Evolutionary conservation across 2,329 filamentous ascomycete species (phyloP).

Genomic region (Fusarium sp.): DNA sequence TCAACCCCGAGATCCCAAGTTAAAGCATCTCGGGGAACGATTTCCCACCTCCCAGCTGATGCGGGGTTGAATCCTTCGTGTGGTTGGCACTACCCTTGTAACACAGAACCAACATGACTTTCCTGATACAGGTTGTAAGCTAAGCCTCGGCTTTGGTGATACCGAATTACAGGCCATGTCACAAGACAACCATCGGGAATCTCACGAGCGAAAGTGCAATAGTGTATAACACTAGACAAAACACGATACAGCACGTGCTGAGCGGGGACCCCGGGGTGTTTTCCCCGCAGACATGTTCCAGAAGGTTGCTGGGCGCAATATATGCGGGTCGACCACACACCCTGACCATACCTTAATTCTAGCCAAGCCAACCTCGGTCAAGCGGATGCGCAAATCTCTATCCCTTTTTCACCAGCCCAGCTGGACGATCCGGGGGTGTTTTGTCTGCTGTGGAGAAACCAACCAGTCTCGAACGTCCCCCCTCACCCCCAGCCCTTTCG

Average conservation of each 20-base stretch:
- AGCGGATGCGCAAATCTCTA: constrained; percentile 17
- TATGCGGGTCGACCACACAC: constrained; percentile 17
- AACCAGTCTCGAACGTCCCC: constrained; percentile 22
- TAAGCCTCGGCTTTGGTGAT: constrained; percentile 30
- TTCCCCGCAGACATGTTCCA: constrained; percentile 19
- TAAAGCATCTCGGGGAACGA: constrained; percentile 19
- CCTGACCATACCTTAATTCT: constrained; percentile 27
- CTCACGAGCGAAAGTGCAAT: constrained; percentile 17
- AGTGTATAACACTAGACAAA: too few relatives aligned
- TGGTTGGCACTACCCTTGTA: constrained; percentile 1
- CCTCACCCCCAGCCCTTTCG: constrained; percentile 16
- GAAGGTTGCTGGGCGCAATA: constrained; percentile 23
- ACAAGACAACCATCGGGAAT: constrained; percentile 13
- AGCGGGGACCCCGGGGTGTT: too few relatives aligned
- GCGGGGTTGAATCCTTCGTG: constrained; percentile 26
- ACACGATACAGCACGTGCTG: too few relatives aligned
- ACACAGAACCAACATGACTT: constrained; percentile 17
- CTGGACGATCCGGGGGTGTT: constrained; percentile 12
- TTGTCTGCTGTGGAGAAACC: constrained; percentile 4
- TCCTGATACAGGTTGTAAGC: constrained; percentile 10
- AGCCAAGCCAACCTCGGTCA: constrained; percentile 29
- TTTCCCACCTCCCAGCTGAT: constrained; percentile 26
- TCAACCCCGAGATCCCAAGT: constrained; percentile 19
- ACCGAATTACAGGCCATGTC: constrained; percentile 33
- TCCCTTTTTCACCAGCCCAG: constrained; percentile 5